These are phyloP conservation scores for Colletotrichum caudatum DNA, from an alignment of 2,329 filamentous ascomycete genomes.

Conservation along the genomic window DNA sequence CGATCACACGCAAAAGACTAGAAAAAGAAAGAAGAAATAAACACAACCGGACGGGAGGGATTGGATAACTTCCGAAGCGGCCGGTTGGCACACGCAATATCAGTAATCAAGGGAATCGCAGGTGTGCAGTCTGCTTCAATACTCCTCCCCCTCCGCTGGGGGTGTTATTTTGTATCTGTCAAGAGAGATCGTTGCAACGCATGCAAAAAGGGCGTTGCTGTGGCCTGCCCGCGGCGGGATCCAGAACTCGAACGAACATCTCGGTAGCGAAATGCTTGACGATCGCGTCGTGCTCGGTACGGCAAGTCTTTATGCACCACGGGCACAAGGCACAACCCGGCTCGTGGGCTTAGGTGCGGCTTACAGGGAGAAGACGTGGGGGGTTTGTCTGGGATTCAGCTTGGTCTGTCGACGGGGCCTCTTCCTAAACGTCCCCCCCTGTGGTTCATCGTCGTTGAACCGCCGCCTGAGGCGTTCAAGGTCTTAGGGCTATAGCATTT, in stretches of 20 bases:
- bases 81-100: background rate
- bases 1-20: background rate
- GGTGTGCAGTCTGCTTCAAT: constrained; percentile 12
- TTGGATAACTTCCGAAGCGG: constrained; percentile 1
- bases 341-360: constrained; percentile 22
- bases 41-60: background rate
- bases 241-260: constrained; percentile 27
- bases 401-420: constrained; percentile 2
- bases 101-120: constrained; percentile 23
- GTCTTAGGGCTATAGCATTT: constrained; percentile 21
- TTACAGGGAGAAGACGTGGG: constrained; percentile 27
- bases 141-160: too few species aligned
- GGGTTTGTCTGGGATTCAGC: constrained; percentile 5
- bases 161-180: background rate
- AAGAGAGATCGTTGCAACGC: background rate
- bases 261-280: constrained; percentile 8
- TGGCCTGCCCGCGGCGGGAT: background rate
- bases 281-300: constrained; percentile 16
- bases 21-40: background rate
- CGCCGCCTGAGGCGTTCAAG: background rate
- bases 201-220: background rate
- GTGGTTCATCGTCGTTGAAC: constrained; percentile 6
- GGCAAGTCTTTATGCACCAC: constrained; percentile 17
- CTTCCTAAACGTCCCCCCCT: background rate
- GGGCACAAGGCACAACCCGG: constrained; percentile 18